Conservation (phyloP, 2,329 filamentous ascomycete genomes). For the Davidsoniella virescens region DNA sequence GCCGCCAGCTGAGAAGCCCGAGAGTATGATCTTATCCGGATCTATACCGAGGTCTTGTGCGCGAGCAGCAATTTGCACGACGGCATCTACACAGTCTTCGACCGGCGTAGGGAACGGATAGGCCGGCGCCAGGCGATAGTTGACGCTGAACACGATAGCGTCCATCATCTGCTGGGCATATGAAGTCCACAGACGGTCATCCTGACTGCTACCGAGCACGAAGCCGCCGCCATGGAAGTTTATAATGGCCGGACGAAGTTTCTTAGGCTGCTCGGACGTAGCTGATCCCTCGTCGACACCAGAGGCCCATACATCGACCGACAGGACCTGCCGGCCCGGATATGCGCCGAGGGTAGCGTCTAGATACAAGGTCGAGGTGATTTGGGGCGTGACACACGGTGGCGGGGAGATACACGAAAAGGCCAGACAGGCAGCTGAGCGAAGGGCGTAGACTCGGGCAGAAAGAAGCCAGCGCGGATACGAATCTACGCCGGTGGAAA, state of each 20-base stretch:
- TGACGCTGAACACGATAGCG: conserved; percentile 45
- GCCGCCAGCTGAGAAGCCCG: conserved; percentile 48
- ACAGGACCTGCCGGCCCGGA: conserved; percentile 25
- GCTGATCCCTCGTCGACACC: not conserved
- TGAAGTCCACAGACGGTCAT: conserved; percentile 45
- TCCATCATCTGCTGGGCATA: conserved; percentile 34
- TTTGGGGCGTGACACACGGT: conserved; percentile 2
- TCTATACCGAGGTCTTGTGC: conserved; percentile 43
- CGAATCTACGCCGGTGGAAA: conserved; percentile 28
- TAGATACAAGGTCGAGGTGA: conserved; percentile 20
- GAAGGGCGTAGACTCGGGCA: conserved; percentile 27
- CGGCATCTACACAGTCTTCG: conserved; percentile 47
- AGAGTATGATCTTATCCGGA: conserved; percentile 36
- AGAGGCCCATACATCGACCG: conserved; percentile 31
- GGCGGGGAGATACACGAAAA: conserved; percentile 17
- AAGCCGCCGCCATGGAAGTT: conserved; percentile 56
- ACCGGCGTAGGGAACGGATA: conserved; percentile 47
- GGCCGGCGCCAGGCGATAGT: conserved; percentile 52
- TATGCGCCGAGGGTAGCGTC: conserved; percentile 25
- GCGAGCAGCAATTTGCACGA: conserved; percentile 42
- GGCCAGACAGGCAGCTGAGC: conserved; percentile 28
- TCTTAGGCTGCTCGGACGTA: not conserved
- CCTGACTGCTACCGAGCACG: conserved; percentile 43
- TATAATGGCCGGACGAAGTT: conserved; percentile 33
- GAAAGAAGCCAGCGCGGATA: conserved; percentile 28